Evolutionary conservation across 176 grass and related monocot species (phyloP).

Genomic region (Chloris gayana): DNA sequence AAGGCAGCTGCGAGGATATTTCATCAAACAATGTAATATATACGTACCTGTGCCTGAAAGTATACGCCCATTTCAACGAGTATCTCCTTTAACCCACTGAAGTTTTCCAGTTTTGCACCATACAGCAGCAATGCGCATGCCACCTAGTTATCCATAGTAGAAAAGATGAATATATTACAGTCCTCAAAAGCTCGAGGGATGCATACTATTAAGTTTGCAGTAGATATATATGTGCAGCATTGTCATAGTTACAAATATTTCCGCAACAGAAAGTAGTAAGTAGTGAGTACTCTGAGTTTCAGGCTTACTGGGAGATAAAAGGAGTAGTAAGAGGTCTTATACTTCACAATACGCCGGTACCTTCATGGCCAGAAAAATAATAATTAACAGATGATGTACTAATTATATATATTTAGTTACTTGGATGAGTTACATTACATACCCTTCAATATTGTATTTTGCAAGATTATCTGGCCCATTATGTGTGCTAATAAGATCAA

Average conservation of each 20-base stretch:
- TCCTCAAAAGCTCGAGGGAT: neutral
- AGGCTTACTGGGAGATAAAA: constrained; percentile 70
- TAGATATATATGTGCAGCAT: neutral
- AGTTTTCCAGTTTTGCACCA: constrained; percentile 43
- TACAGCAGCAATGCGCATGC: constrained; percentile 48
- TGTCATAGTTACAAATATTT: neutral
- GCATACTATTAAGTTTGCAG: neutral
- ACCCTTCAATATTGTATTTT: constrained; percentile 62
- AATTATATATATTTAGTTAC: neutral
- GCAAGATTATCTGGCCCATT: constrained; percentile 38
- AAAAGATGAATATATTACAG: neutral
- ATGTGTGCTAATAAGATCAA: constrained; percentile 60
- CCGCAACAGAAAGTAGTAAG: too few species aligned
- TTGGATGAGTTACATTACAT: constrained; percentile 17
- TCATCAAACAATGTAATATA: neutral
- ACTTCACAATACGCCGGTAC: constrained; percentile 62
- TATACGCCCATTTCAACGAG: constrained; percentile 67
- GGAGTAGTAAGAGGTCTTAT: constrained; percentile 67
- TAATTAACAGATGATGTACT: neutral
- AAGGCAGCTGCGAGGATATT: neutral
- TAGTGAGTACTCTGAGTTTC: neutral
- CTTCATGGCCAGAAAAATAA: constrained; percentile 26
- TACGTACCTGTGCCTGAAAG: constrained; percentile 40
- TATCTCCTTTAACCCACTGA: constrained; percentile 42
- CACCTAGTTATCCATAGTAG: constrained; percentile 32